phyloP scores from a whole-genome alignment of 352 stramenopile species.

The Thalassiosira livingstoniorum region DNA sequence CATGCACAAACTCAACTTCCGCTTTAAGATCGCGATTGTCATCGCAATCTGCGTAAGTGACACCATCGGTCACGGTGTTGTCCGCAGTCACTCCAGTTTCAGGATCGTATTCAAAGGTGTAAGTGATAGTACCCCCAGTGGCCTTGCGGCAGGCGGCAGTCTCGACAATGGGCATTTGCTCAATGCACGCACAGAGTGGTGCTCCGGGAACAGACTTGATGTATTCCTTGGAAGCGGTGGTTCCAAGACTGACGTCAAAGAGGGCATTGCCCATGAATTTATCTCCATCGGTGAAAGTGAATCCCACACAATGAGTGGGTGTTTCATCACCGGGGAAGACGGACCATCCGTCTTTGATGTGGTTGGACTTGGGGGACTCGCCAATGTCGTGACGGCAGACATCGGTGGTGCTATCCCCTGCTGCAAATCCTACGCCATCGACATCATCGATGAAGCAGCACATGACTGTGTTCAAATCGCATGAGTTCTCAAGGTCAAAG shows the following conservation, averaged over 20 bases:
- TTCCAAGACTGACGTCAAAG: slow-evolving; percentile 42
- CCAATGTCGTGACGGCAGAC: slow-evolving; percentile 50
- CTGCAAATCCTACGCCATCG: slow-evolving; percentile 4
- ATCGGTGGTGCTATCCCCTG: slow-evolving; percentile 34
- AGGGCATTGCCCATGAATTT: slow-evolving; percentile 43
- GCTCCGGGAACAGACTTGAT: slow-evolving; percentile 40
- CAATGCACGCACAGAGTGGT: slow-evolving; percentile 54
- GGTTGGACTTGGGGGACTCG: slow-evolving; percentile 37
- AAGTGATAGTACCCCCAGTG: not conserved
- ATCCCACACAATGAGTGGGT: slow-evolving; percentile 45
- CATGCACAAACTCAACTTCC: slow-evolving; percentile 22
- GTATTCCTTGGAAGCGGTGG: slow-evolving; percentile 34
- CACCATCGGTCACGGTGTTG: slow-evolving; percentile 4
- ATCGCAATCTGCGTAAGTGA: slow-evolving; percentile 28
- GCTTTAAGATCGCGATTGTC: slow-evolving; percentile 8
- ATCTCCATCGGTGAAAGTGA: slow-evolving; percentile 37
- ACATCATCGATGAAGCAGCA: slow-evolving; percentile 52
- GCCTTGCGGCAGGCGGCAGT: slow-evolving; percentile 23
- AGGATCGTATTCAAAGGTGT: slow-evolving; percentile 21
- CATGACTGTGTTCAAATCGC: slow-evolving; percentile 50
- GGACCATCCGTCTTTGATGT: slow-evolving; percentile 39
- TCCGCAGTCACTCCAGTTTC: slow-evolving; percentile 17
- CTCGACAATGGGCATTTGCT: slow-evolving; percentile 50
- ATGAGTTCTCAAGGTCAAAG: slow-evolving; percentile 44
- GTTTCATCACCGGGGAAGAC: slow-evolving; percentile 32